phyloP scores from a whole-genome alignment of 345 rosid species.

The Raphanus raphanistrum region DNA sequence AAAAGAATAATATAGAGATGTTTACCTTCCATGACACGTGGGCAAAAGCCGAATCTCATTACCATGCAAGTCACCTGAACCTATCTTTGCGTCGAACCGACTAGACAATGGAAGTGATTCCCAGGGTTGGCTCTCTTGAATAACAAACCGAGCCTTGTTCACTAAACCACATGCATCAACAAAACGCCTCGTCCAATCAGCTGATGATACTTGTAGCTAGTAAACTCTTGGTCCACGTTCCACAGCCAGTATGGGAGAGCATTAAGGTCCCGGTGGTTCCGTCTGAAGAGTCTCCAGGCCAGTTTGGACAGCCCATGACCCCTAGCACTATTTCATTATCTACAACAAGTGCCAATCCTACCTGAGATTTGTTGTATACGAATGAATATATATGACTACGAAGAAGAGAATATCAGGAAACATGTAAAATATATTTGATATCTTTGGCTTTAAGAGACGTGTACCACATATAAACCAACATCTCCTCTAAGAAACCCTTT shows the following conservation, averaged over 20 bases:
- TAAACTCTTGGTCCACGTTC: conserved; percentile 72
- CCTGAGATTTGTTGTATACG: conserved; percentile 47
- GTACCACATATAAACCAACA: conserved; percentile 83
- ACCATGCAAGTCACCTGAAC: conserved; percentile 42
- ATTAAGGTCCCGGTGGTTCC: conserved; percentile 57
- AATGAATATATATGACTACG: too few relatives aligned
- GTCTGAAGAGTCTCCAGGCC: conserved; percentile 45
- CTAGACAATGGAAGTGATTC: conserved; percentile 65
- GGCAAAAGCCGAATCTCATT: conserved; percentile 59
- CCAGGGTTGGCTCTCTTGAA: conserved; percentile 79
- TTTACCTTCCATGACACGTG: conserved; percentile 76
- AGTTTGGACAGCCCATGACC: conserved; percentile 91
- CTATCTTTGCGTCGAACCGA: conserved; percentile 46
- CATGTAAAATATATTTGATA: neutral
- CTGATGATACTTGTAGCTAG: conserved; percentile 20
- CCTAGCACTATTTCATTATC: conserved; percentile 76
- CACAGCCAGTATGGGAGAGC: conserved; percentile 75
- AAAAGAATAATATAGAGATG: neutral
- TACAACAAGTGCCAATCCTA: conserved; percentile 89
- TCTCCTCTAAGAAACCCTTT: conserved; percentile 75
- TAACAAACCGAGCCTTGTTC: conserved; percentile 64
- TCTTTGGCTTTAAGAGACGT: conserved; percentile 14
- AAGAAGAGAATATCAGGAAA: neutral
- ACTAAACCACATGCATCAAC: conserved; percentile 56
- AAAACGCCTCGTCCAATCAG: conserved; percentile 67